Conservation (phyloP, 495 filamentous ascomycete species). For the Rusavskia elegans region DNA sequence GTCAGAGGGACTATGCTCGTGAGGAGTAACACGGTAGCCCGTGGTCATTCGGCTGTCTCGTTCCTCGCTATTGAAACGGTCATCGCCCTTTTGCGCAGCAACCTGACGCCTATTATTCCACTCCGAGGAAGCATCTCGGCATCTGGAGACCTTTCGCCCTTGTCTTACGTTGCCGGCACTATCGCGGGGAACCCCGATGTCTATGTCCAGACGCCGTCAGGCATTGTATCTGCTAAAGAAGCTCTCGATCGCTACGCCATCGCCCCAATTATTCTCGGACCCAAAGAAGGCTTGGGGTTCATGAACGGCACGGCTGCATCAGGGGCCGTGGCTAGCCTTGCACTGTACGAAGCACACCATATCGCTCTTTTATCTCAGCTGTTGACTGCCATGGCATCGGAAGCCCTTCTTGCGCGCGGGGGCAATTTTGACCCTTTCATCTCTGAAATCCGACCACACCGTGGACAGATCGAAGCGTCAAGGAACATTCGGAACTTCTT, state of each 20-base stretch:
- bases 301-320: slow-evolving; percentile 50
- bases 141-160: slow-evolving; percentile 47
- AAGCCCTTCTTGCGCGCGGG: slow-evolving; percentile 32
- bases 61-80: slow-evolving; percentile 30
- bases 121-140: slow-evolving; percentile 52
- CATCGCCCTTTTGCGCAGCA: slow-evolving; percentile 26
- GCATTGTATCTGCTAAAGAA: slow-evolving; percentile 24
- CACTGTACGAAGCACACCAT: slow-evolving; percentile 38
- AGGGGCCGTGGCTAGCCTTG: slow-evolving; percentile 34
- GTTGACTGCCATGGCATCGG: slow-evolving; percentile 28
- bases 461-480: slow-evolving; percentile 43
- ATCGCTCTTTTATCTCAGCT: slow-evolving; percentile 43
- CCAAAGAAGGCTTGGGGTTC: slow-evolving; percentile 46
- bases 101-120: slow-evolving; percentile 40
- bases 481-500: slow-evolving; percentile 38
- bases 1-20: slow-evolving; percentile 39
- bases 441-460: slow-evolving; percentile 38
- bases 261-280: slow-evolving; percentile 28
- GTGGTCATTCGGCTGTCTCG: slow-evolving; percentile 43
- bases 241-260: slow-evolving; percentile 27
- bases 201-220: slow-evolving; percentile 19
- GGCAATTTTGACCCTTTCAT: slow-evolving; percentile 48
- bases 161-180: slow-evolving; percentile 43
- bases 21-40: slow-evolving; percentile 36
- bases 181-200: slow-evolving; percentile 39